Percentiles rank a stretch among this genome's conserved stretches.
These are phyloP conservation scores for Phaseolus coccineus DNA, from an alignment of 331 rosid genomes.

Conservation along the genomic window DNA sequence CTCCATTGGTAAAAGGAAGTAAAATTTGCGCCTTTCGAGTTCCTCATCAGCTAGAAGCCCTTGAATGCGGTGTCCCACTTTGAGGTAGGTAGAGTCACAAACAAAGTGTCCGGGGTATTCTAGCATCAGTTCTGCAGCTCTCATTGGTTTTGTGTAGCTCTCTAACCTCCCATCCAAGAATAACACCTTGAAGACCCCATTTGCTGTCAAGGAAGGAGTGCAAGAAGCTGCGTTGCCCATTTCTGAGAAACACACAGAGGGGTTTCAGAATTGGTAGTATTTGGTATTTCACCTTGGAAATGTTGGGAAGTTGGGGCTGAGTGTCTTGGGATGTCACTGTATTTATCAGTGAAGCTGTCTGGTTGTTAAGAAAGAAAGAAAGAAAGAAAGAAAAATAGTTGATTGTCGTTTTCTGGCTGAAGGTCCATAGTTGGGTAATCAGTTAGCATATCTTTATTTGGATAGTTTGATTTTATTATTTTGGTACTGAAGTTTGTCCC, in stretches of 20 bases:
- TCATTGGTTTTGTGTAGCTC: constrained; percentile 59
- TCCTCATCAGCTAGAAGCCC: constrained; percentile 75
- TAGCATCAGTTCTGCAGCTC: constrained; percentile 76
- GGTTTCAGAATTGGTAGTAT: background rate
- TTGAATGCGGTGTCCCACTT: constrained; percentile 75
- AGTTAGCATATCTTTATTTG: constrained; percentile 47
- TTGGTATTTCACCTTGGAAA: background rate
- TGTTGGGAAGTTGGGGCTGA: constrained; percentile 25
- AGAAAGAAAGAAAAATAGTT: constrained; percentile 31
- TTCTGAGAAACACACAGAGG: constrained; percentile 17
- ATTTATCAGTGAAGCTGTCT: constrained; percentile 48
- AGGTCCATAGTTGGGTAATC: constrained; percentile 55
- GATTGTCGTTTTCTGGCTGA: constrained; percentile 47
- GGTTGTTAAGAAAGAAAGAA: constrained; percentile 41
- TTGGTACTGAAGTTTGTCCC: constrained; percentile 41
- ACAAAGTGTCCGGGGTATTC: constrained; percentile 73
- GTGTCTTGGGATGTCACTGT: constrained; percentile 30
- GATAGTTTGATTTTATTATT: background rate
- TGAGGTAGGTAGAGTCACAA: constrained; percentile 73
- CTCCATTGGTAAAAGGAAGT: constrained; percentile 89
- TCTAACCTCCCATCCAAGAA: constrained; percentile 66
- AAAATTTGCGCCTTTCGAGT: constrained; percentile 63
- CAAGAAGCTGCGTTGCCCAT: constrained; percentile 88
- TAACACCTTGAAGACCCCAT: constrained; percentile 60
- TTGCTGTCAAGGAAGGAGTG: constrained; percentile 60